Base-by-base conservation (phyloP, 2,329 filamentous ascomycete species). In the Scedosporium aurantiacum region DNA sequence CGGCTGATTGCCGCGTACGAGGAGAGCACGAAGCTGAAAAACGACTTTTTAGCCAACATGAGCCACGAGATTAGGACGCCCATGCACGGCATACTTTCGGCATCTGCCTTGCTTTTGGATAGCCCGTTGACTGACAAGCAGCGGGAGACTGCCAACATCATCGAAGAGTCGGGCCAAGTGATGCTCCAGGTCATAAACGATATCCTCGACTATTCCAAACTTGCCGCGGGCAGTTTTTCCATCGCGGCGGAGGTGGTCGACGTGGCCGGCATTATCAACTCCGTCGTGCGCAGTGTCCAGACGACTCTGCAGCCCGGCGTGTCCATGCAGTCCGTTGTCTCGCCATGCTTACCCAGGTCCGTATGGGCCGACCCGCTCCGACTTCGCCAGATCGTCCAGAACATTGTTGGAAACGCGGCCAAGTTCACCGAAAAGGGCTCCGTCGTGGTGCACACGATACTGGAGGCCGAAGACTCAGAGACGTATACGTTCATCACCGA, bases 41-140 rank as follows among this genome's bases (percentile, higher is more conserved):
- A 78, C 4, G 81, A 84, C 32, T 86, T 86, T 64, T 69, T 85
- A 27, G 82, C 81, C 59, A 84, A 86, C 67, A 86, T 86, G 79
- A 81, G 78, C 57, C 84, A 87, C 66, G 83, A 86, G 68, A 83
- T 86, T 61, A 77, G 83, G 50, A 87, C 83, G 0, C 84, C 84
- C 0, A 85, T 87, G 78, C 82, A 86, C 65, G 83, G 82, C 41
- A 81, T 86, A 76, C 73, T 84, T 23, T 78, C 82, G 16, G 83
- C 82, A n/a, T 75, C 82, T 62, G 76, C 79, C 14, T 77, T 86
- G 64, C 74, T 87, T 3, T 73, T 80, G 21, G 80, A 82, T 64
- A 83, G 82, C 0, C 66, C 70, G 0, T 70, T 86, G n/a, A 75
- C 75, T 5, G 68, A 75, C 1, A 76, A 82, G 50, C 83, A 86